Evolutionary conservation across 169 alveolate species (phyloP), one percentile per base, ranked within the genome.

Genomic region (Babesia ovata): DNA sequence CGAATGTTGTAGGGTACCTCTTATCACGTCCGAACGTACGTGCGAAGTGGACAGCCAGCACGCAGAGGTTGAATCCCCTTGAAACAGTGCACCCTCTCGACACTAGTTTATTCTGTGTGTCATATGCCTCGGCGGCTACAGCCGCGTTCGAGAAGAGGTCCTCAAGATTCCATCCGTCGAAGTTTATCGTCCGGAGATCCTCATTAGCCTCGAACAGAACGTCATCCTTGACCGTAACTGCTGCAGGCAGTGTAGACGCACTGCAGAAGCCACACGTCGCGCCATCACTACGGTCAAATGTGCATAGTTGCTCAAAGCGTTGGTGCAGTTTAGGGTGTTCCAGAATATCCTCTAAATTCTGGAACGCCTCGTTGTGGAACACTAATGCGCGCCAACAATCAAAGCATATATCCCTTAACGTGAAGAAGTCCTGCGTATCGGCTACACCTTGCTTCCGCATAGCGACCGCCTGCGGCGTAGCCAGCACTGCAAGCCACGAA

Each of bases 101-200:
- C 6, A 22, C n/a, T 26, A 48, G 4, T 14, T 19, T 19, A 22
- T 46, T 44, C 19, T 1, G 29, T 0, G 24, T n/a, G 0, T 4
- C 58, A 24, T 8, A 13, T 24, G 21, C 26, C 22, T 50, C 33
- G 2, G 42, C 50, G 1, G 17, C 36, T 22, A n/a, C 63, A 11
- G 62, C 60, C 0, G 53, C 2, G 57, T 22, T 14, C 28, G 28
- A 7, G 39, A 67, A 67, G 17, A 67, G 21, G 17, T 67, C 66
- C 49, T 67, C 76, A 17, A 67, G 76, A 10, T 7, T 63, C 56
- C 76, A 67, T 42, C 46, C 76, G 14, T 54, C 65, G 24, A 54
- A 16, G 42, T 28, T 48, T 48, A 26, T 45, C 24, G 63, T 42
- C 24, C 63, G 76, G 21, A 52, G 33, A 12, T 49, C 66, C 9